Evolutionary conservation across 2,329 filamentous ascomycete species (phyloP), one percentile per base, ranked within the genome.

Genomic region (Aspergillus sergii): DNA sequence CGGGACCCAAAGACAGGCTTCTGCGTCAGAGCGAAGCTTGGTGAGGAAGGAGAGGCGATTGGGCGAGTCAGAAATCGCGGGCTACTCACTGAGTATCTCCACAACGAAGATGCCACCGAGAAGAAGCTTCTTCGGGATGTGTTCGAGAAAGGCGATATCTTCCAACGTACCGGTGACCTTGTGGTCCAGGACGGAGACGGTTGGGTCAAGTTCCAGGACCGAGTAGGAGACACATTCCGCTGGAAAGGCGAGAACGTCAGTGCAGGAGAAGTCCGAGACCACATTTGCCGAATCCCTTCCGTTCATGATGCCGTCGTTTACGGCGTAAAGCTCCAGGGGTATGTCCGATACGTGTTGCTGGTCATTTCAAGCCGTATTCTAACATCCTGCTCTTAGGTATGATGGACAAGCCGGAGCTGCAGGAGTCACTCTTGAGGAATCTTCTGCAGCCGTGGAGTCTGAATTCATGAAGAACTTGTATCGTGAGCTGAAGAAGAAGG

Each of bases 391-490:
- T n/a, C 45, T 61, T 54, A 81, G 80, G 23, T 83, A 83, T 64
- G 81, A 83, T 64, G 82, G 82, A 6, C 80, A 83, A 74, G 81
- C 80, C 36, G 82, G 82, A 50, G 81, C 79, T 23, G 80, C 81
- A 48, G 79, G 77, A 5, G 78, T 84, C 32, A 82, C 80, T 0
- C 73, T 84, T 1, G 73, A 78, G 36, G 72, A 77, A 4, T 60
- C 68, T 7, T 73, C 72, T 0, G 58, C 71, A 1, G 60, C 68
- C 5, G 65, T 67, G 12, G 75, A 81, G 64, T 63, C 61, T 12
- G 66, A 68, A 7, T 79, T 83, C 54, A 81, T 82, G 66, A 64
- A 62, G 0, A 70, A 69, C 3, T 71, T 84, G 2, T 78, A 80
- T 62, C 55, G 62, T 0, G 68, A 73, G 21, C 72, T 84, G 9